phyloP scores from a whole-genome alignment of 1,284 basidiomycete genomes.

The Testicularia cyperi region DNA sequence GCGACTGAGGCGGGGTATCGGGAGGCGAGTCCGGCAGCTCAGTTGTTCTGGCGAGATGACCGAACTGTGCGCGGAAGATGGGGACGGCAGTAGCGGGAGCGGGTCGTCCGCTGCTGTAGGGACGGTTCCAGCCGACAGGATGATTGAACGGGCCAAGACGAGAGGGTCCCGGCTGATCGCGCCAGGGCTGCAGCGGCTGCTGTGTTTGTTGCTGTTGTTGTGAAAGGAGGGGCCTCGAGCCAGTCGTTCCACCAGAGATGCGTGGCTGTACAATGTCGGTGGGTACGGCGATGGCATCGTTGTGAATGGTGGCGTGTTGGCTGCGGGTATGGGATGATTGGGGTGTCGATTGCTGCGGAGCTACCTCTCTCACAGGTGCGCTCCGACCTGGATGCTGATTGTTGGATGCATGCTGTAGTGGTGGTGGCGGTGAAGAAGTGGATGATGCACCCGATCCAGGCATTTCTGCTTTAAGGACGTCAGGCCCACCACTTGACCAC shows the following conservation, averaged over 20 bases:
- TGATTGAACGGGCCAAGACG: too few relatives aligned
- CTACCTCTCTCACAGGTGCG: slow-evolving; percentile 52
- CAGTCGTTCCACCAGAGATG: too few relatives aligned
- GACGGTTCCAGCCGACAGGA: slow-evolving; percentile 14
- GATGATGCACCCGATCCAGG: too few relatives aligned
- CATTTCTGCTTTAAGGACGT: slow-evolving; percentile 50
- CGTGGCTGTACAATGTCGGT: too few relatives aligned
- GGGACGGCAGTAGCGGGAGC: slow-evolving; percentile 34
- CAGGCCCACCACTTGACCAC: slow-evolving; percentile 51
- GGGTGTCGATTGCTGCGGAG: slow-evolving; percentile 30
- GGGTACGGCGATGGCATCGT: too few relatives aligned
- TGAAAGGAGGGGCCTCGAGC: too few relatives aligned
- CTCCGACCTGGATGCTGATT: slow-evolving; percentile 44
- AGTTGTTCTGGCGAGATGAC: slow-evolving; percentile 1
- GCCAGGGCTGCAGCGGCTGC: neutral
- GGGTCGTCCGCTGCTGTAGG: slow-evolving; percentile 37
- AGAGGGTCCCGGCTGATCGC: too few relatives aligned
- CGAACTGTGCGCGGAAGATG: slow-evolving; percentile 16
- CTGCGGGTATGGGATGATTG: too few relatives aligned
- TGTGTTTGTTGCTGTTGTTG: too few relatives aligned
- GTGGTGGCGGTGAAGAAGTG: too few relatives aligned
- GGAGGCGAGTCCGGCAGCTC: slow-evolving; percentile 39
- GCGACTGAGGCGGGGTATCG: slow-evolving; percentile 42
- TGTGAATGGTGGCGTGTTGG: too few relatives aligned
- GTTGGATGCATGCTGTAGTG: too few relatives aligned